A percentile compares a stretch with the other conserved stretches of the same genome.
These are phyloP conservation scores for Cystobasidium slooffiae DNA, from an alignment of 1,284 basidiomycete species.

Conservation along the genomic window DNA sequence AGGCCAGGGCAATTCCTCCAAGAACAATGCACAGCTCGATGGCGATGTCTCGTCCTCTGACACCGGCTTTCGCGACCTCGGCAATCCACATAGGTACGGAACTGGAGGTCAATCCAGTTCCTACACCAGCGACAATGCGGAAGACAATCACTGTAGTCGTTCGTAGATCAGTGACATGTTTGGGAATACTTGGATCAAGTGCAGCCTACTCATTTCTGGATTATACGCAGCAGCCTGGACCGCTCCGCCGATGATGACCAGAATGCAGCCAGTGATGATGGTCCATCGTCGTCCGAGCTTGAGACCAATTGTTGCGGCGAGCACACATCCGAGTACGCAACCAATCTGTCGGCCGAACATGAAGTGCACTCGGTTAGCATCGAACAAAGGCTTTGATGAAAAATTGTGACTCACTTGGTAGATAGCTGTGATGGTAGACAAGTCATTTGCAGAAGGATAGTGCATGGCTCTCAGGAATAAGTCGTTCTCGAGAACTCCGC, in stretches of 20 bases:
- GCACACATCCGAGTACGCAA: conserved; percentile 26
- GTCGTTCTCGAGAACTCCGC: conserved; percentile 28
- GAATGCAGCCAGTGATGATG: conserved; percentile 27
- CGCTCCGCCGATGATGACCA: conserved; percentile 32
- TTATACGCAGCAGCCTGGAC: conserved; percentile 34
- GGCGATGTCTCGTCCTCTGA: conserved; percentile 30
- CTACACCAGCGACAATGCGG: conserved; percentile 30
- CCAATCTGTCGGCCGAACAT: conserved; percentile 11
- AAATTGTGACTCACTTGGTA: conserved; percentile 23
- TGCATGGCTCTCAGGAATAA: conserved; percentile 13
- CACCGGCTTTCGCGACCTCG: conserved; percentile 22
- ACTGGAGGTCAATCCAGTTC: conserved; percentile 24
- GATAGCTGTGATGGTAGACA: conserved; percentile 31
- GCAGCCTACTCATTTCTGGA: conserved; percentile 23
- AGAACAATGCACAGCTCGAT: conserved; percentile 35
- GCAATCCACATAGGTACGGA: conserved; percentile 32
- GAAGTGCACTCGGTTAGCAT: too few relatives aligned
- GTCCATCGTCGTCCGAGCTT: conserved; percentile 28
- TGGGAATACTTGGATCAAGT: neutral
- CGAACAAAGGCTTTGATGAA: too few relatives aligned
- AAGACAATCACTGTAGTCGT: conserved; percentile 26
- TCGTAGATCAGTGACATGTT: neutral
- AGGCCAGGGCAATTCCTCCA: conserved; percentile 22
- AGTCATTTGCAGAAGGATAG: conserved; percentile 13
- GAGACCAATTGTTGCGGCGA: conserved; percentile 23